Evolutionary conservation across 176 grass and related monocot genomes (phyloP).

Genomic region (Aegilops speltoides): DNA sequence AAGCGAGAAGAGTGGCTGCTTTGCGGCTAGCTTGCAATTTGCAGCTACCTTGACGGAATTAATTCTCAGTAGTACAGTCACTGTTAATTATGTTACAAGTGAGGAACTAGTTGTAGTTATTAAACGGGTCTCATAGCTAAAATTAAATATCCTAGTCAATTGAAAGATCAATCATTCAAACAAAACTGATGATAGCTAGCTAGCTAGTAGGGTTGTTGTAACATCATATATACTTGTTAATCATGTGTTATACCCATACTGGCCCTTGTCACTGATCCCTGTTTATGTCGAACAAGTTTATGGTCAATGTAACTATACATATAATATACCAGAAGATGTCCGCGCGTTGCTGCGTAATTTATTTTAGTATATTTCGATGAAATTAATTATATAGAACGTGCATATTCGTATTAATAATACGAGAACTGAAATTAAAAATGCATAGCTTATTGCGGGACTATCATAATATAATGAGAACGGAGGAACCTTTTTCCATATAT

Average conservation of each 20-base stretch:
- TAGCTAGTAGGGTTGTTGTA: constrained; percentile 8
- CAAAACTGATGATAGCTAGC: not conserved
- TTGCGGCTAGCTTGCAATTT: constrained; percentile 33
- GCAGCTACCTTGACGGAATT: constrained; percentile 30
- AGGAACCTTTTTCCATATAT: not conserved
- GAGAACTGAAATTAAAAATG: not conserved
- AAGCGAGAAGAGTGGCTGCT: constrained; percentile 39
- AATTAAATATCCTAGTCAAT: not conserved
- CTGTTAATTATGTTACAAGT: constrained; percentile 15
- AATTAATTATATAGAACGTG: not conserved
- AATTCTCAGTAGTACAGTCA: not conserved
- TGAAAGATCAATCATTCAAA: not conserved
- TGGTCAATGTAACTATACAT: not conserved
- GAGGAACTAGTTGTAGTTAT: not conserved
- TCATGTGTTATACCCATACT: not conserved
- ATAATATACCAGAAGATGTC: not conserved
- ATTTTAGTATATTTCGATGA: not conserved
- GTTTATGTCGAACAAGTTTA: not conserved
- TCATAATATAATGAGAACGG: not conserved
- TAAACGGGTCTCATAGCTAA: not conserved
- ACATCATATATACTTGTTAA: not conserved
- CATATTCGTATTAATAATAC: not conserved
- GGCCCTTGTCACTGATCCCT: not conserved
- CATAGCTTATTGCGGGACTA: not conserved
- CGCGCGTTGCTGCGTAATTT: accelerated